phyloP scores from a whole-genome alignment of 768 basidiomycete genomes.

The Boletus sp. region DNA sequence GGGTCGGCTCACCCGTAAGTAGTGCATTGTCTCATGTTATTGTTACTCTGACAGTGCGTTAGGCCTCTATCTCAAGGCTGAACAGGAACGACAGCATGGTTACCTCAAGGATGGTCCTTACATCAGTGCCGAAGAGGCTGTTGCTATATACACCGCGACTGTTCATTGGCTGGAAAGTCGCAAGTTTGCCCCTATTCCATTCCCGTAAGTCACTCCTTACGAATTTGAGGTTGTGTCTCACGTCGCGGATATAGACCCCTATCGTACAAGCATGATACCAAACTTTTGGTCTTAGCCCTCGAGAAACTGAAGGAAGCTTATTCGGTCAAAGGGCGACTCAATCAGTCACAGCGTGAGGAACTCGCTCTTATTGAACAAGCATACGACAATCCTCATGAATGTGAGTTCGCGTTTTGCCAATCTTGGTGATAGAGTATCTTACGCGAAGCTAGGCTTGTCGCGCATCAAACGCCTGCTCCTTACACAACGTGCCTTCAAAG shows the following conservation, averaged over 20 bases:
- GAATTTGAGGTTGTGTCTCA: conserved; percentile 1
- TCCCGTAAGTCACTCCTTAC: conserved; percentile 60
- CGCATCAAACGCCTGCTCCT: conserved; percentile 96
- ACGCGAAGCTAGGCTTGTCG: conserved; percentile 58
- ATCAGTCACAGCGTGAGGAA: conserved; percentile 98
- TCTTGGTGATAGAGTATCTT: not conserved
- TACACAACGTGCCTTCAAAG: conserved; percentile 98
- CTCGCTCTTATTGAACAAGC: conserved; percentile 97
- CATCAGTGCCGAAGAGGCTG: conserved; percentile 97
- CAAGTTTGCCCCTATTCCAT: conserved; percentile 98
- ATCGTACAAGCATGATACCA: conserved; percentile 99
- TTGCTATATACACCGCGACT: conserved; percentile 97
- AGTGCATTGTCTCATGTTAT: not conserved
- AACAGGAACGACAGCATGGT: conserved; percentile 97
- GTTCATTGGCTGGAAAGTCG: conserved; percentile 99
- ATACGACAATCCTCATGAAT: conserved; percentile 99
- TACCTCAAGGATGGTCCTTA: conserved; percentile 99
- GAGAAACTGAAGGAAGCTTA: conserved; percentile 99
- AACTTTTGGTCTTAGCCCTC: conserved; percentile 90
- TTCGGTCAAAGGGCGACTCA: conserved; percentile 94
- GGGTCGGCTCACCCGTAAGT: conserved; percentile 89
- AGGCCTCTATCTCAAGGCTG: conserved; percentile 95
- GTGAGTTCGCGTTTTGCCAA: conserved; percentile 36
- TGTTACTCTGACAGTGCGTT: conserved; percentile 2
- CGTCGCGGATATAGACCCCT: conserved; percentile 55